A percentile compares a stretch with the other conserved stretches of the same genome.
These are phyloP conservation scores for Mycena citricolor DNA, from an alignment of 1,284 basidiomycete genomes.

Conservation along the genomic window DNA sequence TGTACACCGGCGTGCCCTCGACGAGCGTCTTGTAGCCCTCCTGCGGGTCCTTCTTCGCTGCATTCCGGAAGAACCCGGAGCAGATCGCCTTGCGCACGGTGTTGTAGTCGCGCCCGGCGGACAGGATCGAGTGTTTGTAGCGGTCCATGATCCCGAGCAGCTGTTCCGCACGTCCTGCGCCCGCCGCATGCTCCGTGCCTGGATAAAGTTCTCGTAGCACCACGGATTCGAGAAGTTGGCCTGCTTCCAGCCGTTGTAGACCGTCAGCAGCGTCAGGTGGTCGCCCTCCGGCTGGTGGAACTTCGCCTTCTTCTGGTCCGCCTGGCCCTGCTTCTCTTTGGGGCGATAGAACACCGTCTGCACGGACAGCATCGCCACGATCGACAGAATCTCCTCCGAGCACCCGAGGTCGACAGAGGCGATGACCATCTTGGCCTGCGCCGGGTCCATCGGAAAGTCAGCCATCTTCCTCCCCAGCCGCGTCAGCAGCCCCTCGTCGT, in stretches of 20 bases:
- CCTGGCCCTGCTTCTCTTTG: slow-evolving; percentile 98
- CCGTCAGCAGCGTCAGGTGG: slow-evolving; percentile 91
- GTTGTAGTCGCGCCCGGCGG: slow-evolving; percentile 91
- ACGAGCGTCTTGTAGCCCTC: slow-evolving; percentile 99
- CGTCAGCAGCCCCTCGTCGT: slow-evolving; percentile 95
- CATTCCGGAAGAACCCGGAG: slow-evolving; percentile 94
- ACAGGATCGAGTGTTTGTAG: slow-evolving; percentile 96
- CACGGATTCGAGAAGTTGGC: slow-evolving; percentile 95
- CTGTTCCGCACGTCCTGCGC: slow-evolving; percentile 97
- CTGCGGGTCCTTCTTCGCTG: slow-evolving; percentile 93
- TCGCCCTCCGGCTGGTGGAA: slow-evolving; percentile 99
- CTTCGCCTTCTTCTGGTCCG: slow-evolving; percentile 98
- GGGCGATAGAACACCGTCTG: slow-evolving; percentile 97
- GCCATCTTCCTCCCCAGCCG: slow-evolving; percentile 98
- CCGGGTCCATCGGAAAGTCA: slow-evolving; percentile 97
- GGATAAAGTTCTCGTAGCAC: slow-evolving; percentile 98
- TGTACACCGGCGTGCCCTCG: slow-evolving; percentile 96
- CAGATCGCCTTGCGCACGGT: slow-evolving; percentile 94
- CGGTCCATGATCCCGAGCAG: slow-evolving; percentile 98
- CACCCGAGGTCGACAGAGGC: slow-evolving; percentile 97
- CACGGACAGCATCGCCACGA: slow-evolving; percentile 97
- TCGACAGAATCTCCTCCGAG: slow-evolving; percentile 95
- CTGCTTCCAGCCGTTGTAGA: slow-evolving; percentile 98
- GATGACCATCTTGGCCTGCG: slow-evolving; percentile 97
- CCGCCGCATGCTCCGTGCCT: slow-evolving; percentile 94